Conservation (phyloP, 2,329 filamentous ascomycete species). For the Arthrinium phaeospermum region DNA sequence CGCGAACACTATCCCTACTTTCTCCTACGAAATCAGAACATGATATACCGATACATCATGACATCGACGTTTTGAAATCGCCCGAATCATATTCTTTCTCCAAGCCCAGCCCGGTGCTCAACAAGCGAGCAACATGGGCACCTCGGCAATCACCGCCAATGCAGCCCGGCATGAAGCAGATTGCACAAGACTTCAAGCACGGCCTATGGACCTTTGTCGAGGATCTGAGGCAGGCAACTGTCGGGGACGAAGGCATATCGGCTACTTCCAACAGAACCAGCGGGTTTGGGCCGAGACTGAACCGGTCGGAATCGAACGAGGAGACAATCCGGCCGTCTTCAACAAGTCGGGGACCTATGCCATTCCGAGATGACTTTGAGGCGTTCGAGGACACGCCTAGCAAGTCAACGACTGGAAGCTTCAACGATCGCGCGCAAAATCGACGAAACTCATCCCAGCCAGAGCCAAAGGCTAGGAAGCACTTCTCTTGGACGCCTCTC, state of each 20-base stretch:
- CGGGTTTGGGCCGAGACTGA: slow-evolving; percentile 36
- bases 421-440: slow-evolving; percentile 36
- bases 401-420: slow-evolving; percentile 38
- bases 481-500: slow-evolving; percentile 65
- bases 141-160: slow-evolving; percentile 53
- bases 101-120: slow-evolving; percentile 41
- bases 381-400: slow-evolving; percentile 40
- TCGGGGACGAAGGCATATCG: slow-evolving; percentile 86
- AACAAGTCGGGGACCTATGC: slow-evolving; percentile 47
- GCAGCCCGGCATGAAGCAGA: slow-evolving; percentile 67
- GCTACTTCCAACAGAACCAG: slow-evolving; percentile 50
- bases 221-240: slow-evolving; percentile 91
- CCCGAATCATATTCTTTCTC: slow-evolving; percentile 36
- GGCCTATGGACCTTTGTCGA: slow-evolving; percentile 95
- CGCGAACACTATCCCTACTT: slow-evolving; percentile 76
- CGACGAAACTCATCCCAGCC: slow-evolving; percentile 39
- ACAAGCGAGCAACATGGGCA: slow-evolving; percentile 66
- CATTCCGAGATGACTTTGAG: slow-evolving; percentile 48
- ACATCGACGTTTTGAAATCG: slow-evolving; percentile 50
- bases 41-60: slow-evolving; percentile 51
- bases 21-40: slow-evolving; percentile 65
- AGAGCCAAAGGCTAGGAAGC: slow-evolving; percentile 53
- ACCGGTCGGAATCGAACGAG: slow-evolving; percentile 43
- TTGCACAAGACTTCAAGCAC: slow-evolving; percentile 87
- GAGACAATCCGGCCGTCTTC: slow-evolving; percentile 54